A percentile compares a stretch with the other conserved stretches of the same genome.
Conservation (phyloP, 179 eudicot species). For the Nepenthes alata region DNA sequence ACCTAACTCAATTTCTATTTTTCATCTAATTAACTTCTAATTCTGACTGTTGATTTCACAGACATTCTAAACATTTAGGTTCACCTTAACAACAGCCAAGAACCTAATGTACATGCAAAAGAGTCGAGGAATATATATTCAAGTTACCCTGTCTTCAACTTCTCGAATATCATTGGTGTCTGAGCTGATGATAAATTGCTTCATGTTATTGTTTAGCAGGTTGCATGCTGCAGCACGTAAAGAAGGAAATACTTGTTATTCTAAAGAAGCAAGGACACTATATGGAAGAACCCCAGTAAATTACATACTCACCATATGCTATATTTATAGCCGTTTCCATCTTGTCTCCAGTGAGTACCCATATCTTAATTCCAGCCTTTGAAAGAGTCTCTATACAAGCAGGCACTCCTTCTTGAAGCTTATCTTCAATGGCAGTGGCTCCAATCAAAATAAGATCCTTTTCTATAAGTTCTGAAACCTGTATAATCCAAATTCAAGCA, state of each 20-base stretch:
- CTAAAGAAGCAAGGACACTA: not conserved
- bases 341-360: slow-evolving; percentile 99
- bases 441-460: slow-evolving; percentile 83
- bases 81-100: no score
- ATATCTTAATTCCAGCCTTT: slow-evolving; percentile 90
- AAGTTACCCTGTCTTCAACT: slow-evolving; percentile 70
- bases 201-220: slow-evolving; percentile 84
- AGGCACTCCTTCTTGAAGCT: slow-evolving; percentile 99
- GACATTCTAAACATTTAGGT: no score
- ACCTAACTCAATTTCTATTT: no score
- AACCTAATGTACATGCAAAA: not conserved
- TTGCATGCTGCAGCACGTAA: slow-evolving; percentile 62
- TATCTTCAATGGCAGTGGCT: slow-evolving; percentile 93
- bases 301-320: slow-evolving; percentile 63
- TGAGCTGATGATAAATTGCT: slow-evolving; percentile 82
- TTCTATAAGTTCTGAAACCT: slow-evolving; percentile 93
- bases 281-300: not conserved
- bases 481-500: slow-evolving; percentile 15
- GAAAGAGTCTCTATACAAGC: slow-evolving; percentile 86
- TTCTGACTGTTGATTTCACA: no score
- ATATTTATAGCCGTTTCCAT: slow-evolving; percentile 98
- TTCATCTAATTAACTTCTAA: no score
- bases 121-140: not conserved
- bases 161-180: slow-evolving; percentile 87
- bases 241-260: slow-evolving; percentile 1